Base-by-base conservation (phyloP, 192 early-diverging fungal genomes). In the Coemansia umbellata region DNA sequence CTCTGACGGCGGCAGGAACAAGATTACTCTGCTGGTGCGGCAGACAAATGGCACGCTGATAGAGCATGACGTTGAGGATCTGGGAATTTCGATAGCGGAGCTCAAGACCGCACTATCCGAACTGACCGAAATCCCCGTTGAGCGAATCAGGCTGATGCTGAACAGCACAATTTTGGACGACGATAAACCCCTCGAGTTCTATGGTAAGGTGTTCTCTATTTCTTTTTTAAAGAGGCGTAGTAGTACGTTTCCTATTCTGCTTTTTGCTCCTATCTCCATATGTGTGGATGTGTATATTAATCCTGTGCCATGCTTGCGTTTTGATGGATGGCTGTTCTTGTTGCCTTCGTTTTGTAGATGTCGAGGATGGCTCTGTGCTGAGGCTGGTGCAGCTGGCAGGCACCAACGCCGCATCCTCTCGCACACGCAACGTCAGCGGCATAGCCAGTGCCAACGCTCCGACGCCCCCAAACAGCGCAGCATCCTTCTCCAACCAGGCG, bases 131-230 rank as follows among this genome's bases (percentile, higher is more conserved):
- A 58, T 74, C 32, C 71, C 71, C 14, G 33, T 54, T 10, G 60
- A 50, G 18, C 44, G 60, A 47, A 74, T 74, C 48, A 53, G 71
- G 32, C 47, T 74, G 47, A 63, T 68, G 55, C 33, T 63, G 1
- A 57, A 57, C 13, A 68, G 55, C 56, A 40, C 45, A 32, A 74
- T 74, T 47, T 55, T 74, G 31, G 48, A 26, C 31, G 71, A 74
- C 71, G 51, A 40, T 44, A 55, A 55, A 31, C 43, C 59, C 11
- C 60, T 74, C n/a, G 60, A 50, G 11, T 43, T 57, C 24, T 74
- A 68, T 49, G 57, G 71, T 58, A 57, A 67, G 71, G 24, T 0
- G 13, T 15, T 8, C 21, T 6, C 13, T 11, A 2, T 28, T 9
- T 28, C 42, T 13, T 1, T 39, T 47, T 26, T n/a, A 26, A 28